These are phyloP conservation scores for Pachyrhizus erosus DNA, from an alignment of 306 rosid species.

Conservation along the genomic window DNA sequence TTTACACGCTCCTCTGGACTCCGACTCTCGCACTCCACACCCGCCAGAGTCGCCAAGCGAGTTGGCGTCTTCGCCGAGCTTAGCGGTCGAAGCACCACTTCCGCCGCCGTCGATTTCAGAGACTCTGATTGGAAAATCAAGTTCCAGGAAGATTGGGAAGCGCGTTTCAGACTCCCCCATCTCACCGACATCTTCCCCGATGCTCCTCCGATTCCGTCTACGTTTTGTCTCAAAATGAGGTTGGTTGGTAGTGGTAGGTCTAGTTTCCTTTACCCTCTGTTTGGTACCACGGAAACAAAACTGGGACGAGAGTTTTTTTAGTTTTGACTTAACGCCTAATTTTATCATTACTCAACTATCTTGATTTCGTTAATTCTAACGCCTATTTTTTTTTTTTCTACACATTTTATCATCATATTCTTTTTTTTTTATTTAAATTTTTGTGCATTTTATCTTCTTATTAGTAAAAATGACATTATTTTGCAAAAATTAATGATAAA, in stretches of 20 bases:
- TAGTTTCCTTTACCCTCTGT: neutral
- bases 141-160: constrained; percentile 74
- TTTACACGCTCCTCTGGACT: constrained; percentile 33
- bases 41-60: constrained; percentile 13
- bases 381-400: no score
- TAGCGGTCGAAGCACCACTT: constrained; percentile 24
- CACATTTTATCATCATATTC: no score
- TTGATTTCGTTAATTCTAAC: no score
- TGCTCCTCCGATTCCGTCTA: constrained; percentile 80
- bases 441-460: no score
- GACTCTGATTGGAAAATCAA: constrained; percentile 90
- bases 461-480: no score
- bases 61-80: constrained; percentile 43
- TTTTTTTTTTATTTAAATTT: no score
- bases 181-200: constrained; percentile 71
- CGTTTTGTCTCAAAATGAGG: constrained; percentile 98
- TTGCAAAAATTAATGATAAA: no score
- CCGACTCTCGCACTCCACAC: constrained; percentile 27
- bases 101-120: constrained; percentile 59
- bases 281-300: neutral
- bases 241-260: constrained; percentile 32
- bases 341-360: no score
- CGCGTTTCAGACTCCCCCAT: constrained; percentile 86
- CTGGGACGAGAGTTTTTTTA: neutral
- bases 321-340: no score